Base-by-base conservation (phyloP, 2,329 filamentous ascomycete genomes). In the Cytospora paraplurivora region DNA sequence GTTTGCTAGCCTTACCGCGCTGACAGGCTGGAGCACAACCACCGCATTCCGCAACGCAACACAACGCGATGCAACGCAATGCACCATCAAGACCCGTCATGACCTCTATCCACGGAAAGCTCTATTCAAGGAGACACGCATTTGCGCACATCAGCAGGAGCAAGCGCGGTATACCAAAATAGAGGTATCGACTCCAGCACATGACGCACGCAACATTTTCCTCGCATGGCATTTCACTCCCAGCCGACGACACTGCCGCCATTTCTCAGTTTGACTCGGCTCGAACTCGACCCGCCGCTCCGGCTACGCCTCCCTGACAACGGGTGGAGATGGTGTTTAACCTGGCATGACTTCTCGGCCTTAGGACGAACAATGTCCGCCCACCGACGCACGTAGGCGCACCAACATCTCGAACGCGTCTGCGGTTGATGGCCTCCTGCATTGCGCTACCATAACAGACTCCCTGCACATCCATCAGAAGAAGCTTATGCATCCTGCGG, bases 21-120 rank as follows among this genome's bases (percentile, higher is more conserved):
- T 44, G 41, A 44, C 10, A n/a, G 19, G 41, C 41, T 44, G 17
- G 44, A 21, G 44, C 58, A 54, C 27, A 54, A 60, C 51, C 13
- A 61, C 35, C 58, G 15, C 58, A 54, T 60, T 60, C 19, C 13
- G n/a, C 37, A 19, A 49, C 32, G 49, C 57, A 35, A 8, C 32
- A 34, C 57, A 41, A 4, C 4, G 47, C 47, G 8, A 19, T n/a
- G 15, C 44, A 59, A 21, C 35, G n/a, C 37, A 53, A 6, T 17
- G 10, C 38, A 57, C 7, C 15, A 15, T 33, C 34, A 33, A 37
- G 49, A 47, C 51, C 17, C 33, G 51, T n/a, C 32, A 51, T 35
- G 58, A 37, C 21, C n/a, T 21, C 44, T 47, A 21, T 47, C 21
- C 44, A 21, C 21, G 44, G 44, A 21, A 10, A 12, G 21, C n/a